Percentiles rank a stretch among this genome's conserved stretches.
Evolutionary conservation across 176 grass and related monocot genomes (phyloP).

Genomic region (Hordeum marinum): DNA sequence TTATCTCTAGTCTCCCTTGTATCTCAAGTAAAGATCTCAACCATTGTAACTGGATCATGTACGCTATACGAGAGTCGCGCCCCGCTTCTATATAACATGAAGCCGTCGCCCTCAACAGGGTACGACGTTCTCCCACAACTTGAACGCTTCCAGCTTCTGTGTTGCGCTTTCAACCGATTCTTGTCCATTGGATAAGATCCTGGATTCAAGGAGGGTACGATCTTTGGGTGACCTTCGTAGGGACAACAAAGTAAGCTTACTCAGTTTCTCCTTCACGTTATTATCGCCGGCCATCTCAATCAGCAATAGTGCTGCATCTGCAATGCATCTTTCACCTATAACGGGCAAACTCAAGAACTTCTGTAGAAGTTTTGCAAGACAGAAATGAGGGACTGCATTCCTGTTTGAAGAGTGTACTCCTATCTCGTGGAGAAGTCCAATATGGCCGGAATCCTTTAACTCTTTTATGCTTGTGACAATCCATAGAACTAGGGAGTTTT

Average conservation of each 20-base stretch:
- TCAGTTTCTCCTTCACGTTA: conserved; percentile 49
- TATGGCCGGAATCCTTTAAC: conserved; percentile 42
- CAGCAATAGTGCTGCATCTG: conserved; percentile 50
- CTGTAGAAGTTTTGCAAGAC: conserved; percentile 50
- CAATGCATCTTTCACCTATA: conserved; percentile 46
- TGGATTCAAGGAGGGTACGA: conserved; percentile 6
- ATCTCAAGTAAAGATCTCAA: too few relatives aligned
- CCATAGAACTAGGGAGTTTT: conserved; percentile 46
- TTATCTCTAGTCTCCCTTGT: too few relatives aligned
- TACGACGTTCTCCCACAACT: too few relatives aligned
- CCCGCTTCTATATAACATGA: too few relatives aligned
- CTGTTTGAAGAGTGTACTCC: conserved; percentile 38
- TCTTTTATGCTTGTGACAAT: conserved; percentile 50
- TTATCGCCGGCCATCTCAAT: conserved; percentile 51
- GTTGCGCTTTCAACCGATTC: conserved; percentile 35
- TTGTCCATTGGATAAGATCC: conserved; percentile 23
- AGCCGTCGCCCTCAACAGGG: too few relatives aligned
- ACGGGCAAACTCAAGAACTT: conserved; percentile 53
- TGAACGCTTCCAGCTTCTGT: conserved; percentile 39
- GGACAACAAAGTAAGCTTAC: conserved; percentile 50
- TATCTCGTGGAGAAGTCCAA: conserved; percentile 44
- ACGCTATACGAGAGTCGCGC: too few relatives aligned
- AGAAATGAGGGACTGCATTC: conserved; percentile 51
- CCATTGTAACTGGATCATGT: too few relatives aligned
- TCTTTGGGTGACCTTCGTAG: conserved; percentile 21